Percentiles rank a stretch among this genome's conserved stretches.
Evolutionary conservation across 805 yeast genomes (phyloP).

Genomic region (Saccharomycopsis sp.): DNA sequence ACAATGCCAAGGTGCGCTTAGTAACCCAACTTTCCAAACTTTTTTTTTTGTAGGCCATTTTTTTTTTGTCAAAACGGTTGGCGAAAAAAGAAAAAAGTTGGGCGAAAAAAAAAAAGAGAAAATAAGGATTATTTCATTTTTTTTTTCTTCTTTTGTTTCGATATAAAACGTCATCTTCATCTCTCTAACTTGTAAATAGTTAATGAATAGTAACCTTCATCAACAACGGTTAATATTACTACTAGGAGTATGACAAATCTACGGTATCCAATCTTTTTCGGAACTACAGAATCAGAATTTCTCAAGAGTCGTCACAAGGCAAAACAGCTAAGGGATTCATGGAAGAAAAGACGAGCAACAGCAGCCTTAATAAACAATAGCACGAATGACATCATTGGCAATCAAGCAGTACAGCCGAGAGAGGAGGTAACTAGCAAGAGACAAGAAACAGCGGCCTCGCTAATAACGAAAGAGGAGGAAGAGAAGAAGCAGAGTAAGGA

Average conservation of each 20-base stretch:
- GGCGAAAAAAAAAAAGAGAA: background rate
- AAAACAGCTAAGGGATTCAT: background rate
- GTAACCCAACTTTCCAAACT: background rate
- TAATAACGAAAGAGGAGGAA: background rate
- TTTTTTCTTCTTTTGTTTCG: background rate
- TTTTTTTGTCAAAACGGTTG: background rate
- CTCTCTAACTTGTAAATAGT: background rate
- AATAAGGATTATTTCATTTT: background rate
- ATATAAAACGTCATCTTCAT: background rate
- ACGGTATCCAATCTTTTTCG: slow-evolving; percentile 16
- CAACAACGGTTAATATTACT: too few species aligned
- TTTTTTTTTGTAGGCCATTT: background rate
- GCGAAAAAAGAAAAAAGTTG: background rate
- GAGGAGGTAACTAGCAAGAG: background rate
- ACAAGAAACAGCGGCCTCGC: background rate
- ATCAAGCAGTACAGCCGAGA: background rate
- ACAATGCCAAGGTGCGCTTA: too few species aligned
- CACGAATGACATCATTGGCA: background rate
- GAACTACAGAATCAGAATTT: slow-evolving; percentile 12
- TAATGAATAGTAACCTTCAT: too few species aligned
- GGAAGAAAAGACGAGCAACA: background rate
- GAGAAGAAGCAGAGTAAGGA: background rate
- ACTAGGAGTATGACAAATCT: too few species aligned
- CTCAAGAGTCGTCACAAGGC: slow-evolving; percentile 6
- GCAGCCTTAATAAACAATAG: background rate